Evolutionary conservation across 2,329 filamentous ascomycete genomes (phyloP).

Genomic region (Microdochium paspali): DNA sequence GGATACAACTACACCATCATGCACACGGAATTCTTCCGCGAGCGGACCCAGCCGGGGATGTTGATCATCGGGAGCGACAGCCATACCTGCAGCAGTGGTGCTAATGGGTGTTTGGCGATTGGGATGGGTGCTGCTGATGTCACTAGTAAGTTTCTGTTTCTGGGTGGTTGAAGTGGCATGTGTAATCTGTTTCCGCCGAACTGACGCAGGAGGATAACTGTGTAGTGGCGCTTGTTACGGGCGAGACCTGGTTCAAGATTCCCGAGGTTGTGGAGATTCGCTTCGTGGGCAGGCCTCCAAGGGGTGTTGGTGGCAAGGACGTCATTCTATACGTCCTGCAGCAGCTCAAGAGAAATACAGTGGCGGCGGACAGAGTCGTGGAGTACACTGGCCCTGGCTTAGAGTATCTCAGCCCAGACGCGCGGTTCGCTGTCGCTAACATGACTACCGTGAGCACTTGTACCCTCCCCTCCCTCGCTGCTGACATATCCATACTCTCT

Average conservation of each 20-base stretch:
- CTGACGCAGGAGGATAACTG: too few relatives aligned
- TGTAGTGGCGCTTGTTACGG: conserved; percentile 30
- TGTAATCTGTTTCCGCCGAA: too few relatives aligned
- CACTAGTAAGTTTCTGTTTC: conserved; percentile 9
- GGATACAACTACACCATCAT: conserved; percentile 26
- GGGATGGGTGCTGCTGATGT: conserved; percentile 35
- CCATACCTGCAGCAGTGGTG: conserved; percentile 34
- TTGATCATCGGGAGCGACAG: conserved; percentile 32
- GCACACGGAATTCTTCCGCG: conserved; percentile 35
- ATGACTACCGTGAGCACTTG: conserved; percentile 34
- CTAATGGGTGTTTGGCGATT: conserved; percentile 29
- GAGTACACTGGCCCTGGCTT: conserved; percentile 33
- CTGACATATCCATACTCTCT: conserved; percentile 6
- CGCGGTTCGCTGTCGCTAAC: conserved; percentile 34
- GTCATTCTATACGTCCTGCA: conserved; percentile 32
- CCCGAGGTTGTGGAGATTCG: conserved; percentile 30
- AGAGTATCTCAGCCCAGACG: conserved; percentile 27
- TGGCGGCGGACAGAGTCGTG: conserved; percentile 31
- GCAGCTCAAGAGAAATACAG: conserved; percentile 32
- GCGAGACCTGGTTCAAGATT: conserved; percentile 35
- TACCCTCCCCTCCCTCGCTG: conserved; percentile 31
- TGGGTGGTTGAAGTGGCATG: too few relatives aligned
- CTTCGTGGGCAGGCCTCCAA: conserved; percentile 23
- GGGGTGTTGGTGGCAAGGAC: conserved; percentile 33
- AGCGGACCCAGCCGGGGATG: conserved; percentile 32